Base-by-base conservation (phyloP, 148 eudicot genomes). In the Euryodendron excelsum region DNA sequence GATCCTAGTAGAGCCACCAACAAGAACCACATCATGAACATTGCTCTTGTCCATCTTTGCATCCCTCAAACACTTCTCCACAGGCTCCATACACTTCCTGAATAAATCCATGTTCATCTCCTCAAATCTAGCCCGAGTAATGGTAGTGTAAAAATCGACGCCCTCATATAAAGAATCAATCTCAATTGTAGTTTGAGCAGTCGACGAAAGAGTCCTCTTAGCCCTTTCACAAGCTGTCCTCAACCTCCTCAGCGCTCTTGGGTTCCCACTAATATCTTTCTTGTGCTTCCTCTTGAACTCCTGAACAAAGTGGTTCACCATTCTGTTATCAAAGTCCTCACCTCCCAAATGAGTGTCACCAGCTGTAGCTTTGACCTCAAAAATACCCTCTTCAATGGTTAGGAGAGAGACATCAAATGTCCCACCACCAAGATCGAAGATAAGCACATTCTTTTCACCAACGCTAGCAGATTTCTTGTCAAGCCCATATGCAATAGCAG, bases 1-100 rank as follows among this genome's bases (percentile, higher is more conserved):
- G 44, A 37, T 67, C 71, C 71, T 67, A 2, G 71, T 39, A 44
- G 71, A 67, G 0, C 71, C 71, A 37, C 71, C 71, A 0, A 67
- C 71, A 39, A 67, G 71, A 37, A 37, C 48, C 0, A 66, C 17
- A 0, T 66, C 48, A 0, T 66, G 28, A 15, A 66, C 70, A 66
- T n/a, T 66, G 6, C 27, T 34, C 44, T 64, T 64, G 69, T 64
- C 69, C 23, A 18, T 64, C n/a, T 64, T 34, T 2, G 41, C 44
- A 21, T 36, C 13, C 27, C 69, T 65, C 45, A 2, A 65, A 65
- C 71, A 66, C 28, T 66, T 39, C 30, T 37, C 48, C 69, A 63
- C 68, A 13, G 68, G 41, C 39, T 63, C 68, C 41, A 63, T 63
- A 63, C 68, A 63, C 59, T 7, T 58, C 13, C 62, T 58, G 62